Evolutionary conservation across 345 rosid genomes (phyloP).

Genomic region (Carallia pectinifolia): DNA sequence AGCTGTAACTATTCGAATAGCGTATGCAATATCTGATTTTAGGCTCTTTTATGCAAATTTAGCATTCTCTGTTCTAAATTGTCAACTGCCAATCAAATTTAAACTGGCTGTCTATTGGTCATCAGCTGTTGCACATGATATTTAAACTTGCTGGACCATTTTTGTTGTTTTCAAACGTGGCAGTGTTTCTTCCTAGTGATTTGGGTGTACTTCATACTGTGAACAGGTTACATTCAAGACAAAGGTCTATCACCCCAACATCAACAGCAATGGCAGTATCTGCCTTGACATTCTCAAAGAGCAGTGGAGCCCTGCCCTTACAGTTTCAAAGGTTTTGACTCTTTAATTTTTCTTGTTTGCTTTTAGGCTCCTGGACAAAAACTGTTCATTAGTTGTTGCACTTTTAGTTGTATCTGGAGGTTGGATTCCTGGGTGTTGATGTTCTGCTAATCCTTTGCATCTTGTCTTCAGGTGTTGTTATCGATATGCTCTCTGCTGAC

Average conservation of each 20-base stretch:
- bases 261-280: slow-evolving; percentile 21
- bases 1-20: too few relatives aligned
- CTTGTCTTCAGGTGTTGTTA: slow-evolving; percentile 25
- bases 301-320: slow-evolving; percentile 26
- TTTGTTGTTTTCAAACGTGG: neutral
- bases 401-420: too few relatives aligned
- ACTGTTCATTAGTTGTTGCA: too few relatives aligned
- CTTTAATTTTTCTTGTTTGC: neutral
- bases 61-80: too few relatives aligned
- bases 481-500: slow-evolving; percentile 37
- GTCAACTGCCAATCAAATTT: too few relatives aligned
- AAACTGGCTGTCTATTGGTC: too few relatives aligned
- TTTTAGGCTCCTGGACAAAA: neutral
- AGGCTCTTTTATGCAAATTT: too few relatives aligned
- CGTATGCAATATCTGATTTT: too few relatives aligned
- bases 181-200: too few relatives aligned
- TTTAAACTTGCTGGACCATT: too few relatives aligned
- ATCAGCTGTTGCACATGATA: too few relatives aligned
- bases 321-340: slow-evolving; percentile 21
- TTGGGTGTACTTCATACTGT: neutral
- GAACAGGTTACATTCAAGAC: slow-evolving; percentile 13
- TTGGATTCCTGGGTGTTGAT: too few relatives aligned
- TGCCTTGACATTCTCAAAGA: slow-evolving; percentile 27
- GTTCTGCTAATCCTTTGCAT: neutral
- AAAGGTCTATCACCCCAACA: slow-evolving; percentile 22